Evolutionary conservation across 2,329 filamentous ascomycete genomes (phyloP), one percentile per base, ranked within the genome.

Genomic region (Pleoardoris graminearum): DNA sequence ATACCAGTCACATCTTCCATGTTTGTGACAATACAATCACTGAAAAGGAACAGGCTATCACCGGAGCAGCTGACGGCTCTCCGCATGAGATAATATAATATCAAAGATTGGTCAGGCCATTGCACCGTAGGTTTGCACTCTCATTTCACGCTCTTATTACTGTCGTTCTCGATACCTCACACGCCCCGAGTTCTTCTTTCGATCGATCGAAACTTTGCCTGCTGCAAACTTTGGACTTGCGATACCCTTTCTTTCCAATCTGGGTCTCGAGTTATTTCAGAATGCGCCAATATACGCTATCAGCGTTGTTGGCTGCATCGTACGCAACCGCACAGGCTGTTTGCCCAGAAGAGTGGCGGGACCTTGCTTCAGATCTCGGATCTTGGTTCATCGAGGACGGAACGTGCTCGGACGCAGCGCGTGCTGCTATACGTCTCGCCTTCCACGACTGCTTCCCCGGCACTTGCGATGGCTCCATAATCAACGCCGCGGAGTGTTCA

Each of bases 381-480:
- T 25, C 7, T 19, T 30, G 19, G 7, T 49, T 53, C 25, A 14
- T 47, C n/a, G 16, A 37, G 1, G 25, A 47, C 6, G 39, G 35
- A 7, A 30, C 39, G 29, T 57, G 55, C 35, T 52, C 41, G 10
- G 38, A 51, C 22, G 19, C 14, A 22, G 53, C 56, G 11, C 53
- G 50, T 6, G 41, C 42, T n/a, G 53, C 56, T 19, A 56, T 56
- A 25, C 53, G 51, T 11, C 29, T 49, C n/a, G 44, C 51, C 8
- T 58, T 56, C 38, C 53, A 58, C 32, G 53, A 53, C 39, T 55
- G 46, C 22, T 46, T 50, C 35, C 41, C 50, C 4, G 52, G 48
- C 3, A 30, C 48, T 1, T 53, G 46, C 19, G 55, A 56, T 47
- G 53, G 55, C 12, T 55, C 53, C 22, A 29, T 58, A 3, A 53